Percentiles rank a stretch among this genome's conserved stretches.
Conservation (phyloP, 345 rosid species). For the Balakata baccata region DNA sequence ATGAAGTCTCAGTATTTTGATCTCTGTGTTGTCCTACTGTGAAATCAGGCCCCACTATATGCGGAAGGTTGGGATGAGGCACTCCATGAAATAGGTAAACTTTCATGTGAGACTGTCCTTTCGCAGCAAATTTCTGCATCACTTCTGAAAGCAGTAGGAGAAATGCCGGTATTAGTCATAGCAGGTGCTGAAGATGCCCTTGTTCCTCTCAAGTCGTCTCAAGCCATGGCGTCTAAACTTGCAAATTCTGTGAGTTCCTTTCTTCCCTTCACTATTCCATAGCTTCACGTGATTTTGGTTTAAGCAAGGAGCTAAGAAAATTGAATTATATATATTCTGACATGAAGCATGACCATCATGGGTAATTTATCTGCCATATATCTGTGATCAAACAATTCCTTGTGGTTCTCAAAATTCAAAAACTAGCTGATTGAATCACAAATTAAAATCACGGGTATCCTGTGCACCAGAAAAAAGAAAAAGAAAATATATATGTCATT, state of each 20-base stretch:
- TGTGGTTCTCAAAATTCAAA: not conserved
- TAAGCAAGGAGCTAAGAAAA: not conserved
- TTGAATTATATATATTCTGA: no score
- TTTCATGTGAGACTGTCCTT: constrained; percentile 77
- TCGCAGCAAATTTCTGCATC: constrained; percentile 50
- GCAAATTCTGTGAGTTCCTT: constrained; percentile 77
- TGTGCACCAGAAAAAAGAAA: no score
- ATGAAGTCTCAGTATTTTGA: not conserved
- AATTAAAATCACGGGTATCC: not conserved
- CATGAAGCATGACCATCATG: no score
- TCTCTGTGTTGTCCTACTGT: not conserved
- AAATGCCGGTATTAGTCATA: constrained; percentile 68
- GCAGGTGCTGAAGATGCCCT: constrained; percentile 88
- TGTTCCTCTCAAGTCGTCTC: constrained; percentile 74
- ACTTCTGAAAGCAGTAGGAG: constrained; percentile 62
- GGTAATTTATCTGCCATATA: no score
- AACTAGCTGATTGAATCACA: not conserved
- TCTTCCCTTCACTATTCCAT: not conserved
- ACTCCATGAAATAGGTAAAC: constrained; percentile 82
- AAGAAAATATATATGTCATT: not conserved
- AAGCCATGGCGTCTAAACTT: constrained; percentile 79
- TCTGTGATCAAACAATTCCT: not conserved
- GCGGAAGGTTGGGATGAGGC: constrained; percentile 98
- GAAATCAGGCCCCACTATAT: constrained; percentile 67
- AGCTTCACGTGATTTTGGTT: not conserved